Evolutionary conservation across 768 basidiomycete genomes (phyloP), one percentile per base, ranked within the genome.

Genomic region (Mycena venus): DNA sequence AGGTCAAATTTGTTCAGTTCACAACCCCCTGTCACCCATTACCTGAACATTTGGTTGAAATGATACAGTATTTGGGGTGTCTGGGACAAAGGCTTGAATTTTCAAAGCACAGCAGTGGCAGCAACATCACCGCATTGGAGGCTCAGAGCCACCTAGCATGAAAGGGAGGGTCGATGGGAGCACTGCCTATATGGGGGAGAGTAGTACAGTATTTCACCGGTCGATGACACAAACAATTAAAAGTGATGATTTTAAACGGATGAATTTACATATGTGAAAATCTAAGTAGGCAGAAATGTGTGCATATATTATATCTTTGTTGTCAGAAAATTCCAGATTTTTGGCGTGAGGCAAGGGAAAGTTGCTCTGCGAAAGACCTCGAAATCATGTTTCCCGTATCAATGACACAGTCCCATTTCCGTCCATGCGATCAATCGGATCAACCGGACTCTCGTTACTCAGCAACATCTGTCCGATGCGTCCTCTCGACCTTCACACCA

Each of bases 141-240:
- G n/a, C n/a, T n/a, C n/a, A n/a, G n/a, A n/a, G n/a, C n/a, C n/a
- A n/a, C n/a, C n/a, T n/a, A n/a, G n/a, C n/a, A n/a, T n/a, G n/a
- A n/a, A n/a, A n/a, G n/a, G n/a, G n/a, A n/a, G n/a, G n/a, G n/a
- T n/a, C n/a, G n/a, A n/a, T n/a, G n/a, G n/a, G n/a, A n/a, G n/a
- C n/a, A n/a, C n/a, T n/a, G n/a, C n/a, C n/a, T n/a, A n/a, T n/a
- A n/a, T n/a, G n/a, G n/a, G n/a, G n/a, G n/a, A n/a, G n/a, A n/a
- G n/a, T n/a, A n/a, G n/a, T 74, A 74, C 73, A 74, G 73, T 74
- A 15, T 49, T 64, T 34, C 27, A 70, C 61, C 73, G 68, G 73
- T 56, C 68, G 64, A 36, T 74, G 73, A 55, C 4, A 62, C 67
- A 64, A 10, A 70, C 64, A 64, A 47, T 19, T 31, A 5, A 29